Conservation (phyloP, 805 yeast species). For the Metschnikowia dekortorum region DNA sequence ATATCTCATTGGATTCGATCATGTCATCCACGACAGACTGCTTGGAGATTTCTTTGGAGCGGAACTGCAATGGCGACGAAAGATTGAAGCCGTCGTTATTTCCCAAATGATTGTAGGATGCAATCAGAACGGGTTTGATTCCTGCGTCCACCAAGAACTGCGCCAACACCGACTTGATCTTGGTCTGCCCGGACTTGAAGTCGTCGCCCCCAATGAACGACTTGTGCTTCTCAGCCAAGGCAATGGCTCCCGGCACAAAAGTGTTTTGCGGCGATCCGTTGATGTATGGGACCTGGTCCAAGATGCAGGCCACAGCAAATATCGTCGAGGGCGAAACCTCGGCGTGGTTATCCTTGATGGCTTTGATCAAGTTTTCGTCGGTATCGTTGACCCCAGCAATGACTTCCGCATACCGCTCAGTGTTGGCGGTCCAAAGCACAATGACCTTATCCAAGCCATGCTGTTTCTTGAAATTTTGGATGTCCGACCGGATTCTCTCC, state of each 20-base stretch:
- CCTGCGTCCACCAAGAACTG: conserved; percentile 97
- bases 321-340: conserved; percentile 92
- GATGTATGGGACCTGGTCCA: conserved; percentile 85
- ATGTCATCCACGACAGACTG: conserved; percentile 92
- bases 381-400: conserved; percentile 82
- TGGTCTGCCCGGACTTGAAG: conserved; percentile 95
- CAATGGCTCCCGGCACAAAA: conserved; percentile 91
- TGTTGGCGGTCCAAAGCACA: conserved; percentile 95
- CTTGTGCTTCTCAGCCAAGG: conserved; percentile 73
- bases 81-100: conserved; percentile 93
- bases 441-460: conserved; percentile 82
- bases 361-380: conserved; percentile 65
- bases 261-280: conserved; percentile 98
- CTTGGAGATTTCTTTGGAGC: conserved; percentile 93
- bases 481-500: conserved; percentile 79
- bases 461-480: conserved; percentile 64
- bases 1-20: conserved; percentile 77
- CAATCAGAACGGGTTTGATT: conserved; percentile 89
- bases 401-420: conserved; percentile 85
- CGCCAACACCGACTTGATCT: conserved; percentile 92
- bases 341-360: conserved; percentile 73
- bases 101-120: conserved; percentile 94
- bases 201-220: conserved; percentile 94
- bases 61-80: conserved; percentile 88
- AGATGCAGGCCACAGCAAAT: conserved; percentile 88